Base-by-base conservation (phyloP, 2,329 filamentous ascomycete species). In the Tolypocladium pustulatum region DNA sequence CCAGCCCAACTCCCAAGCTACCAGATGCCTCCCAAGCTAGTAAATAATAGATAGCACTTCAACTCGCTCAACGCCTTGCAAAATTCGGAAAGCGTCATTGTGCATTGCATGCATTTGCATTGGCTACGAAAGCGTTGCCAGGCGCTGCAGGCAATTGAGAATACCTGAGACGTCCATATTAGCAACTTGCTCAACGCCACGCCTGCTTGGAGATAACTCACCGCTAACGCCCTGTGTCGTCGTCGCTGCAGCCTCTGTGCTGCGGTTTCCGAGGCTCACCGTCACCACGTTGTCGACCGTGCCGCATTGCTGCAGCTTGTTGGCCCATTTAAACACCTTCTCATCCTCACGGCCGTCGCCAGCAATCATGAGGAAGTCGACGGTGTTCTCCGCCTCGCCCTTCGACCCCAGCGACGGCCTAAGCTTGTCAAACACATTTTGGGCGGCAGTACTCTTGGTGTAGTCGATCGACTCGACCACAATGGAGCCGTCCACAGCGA, bases 341-440 rank as follows among this genome's bases (percentile, higher is more conserved):
- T 97, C 93, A 64, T 97, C 94, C 65, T 97, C 93, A 37, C 93
- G 86, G 49, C 92, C 91, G 68, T 97, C 92, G 41, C 93, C 93
- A 38, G 92, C 84, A 8, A 96, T 89, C 76, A 97, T 85, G 59
- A 97, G 74, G 72, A 97, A 97, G 69, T 97, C 91, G 0, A 91
- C 82, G 0, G 79, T 70, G n/a, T 66, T 68, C 61, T 68, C 20
- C 68, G 65, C 65, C 4, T 67, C 62, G 0, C 64, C 63, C 13
- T 66, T 64, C 12, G 64, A 58, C 27, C 57, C 56, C n/a, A n/a
- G n/a, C n/a, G n/a, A n/a, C n/a, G n/a, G n/a, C 65, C 15, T 73
- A 68, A 36, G 72, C 60, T 79, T 78, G 52, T 84, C 81, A 70
- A 90, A 88, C 54, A 96, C 87, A 64, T 85, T 81, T 66, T 85